Conservation (phyloP, 2,329 filamentous ascomycete species). For the Fusarium sororula region DNA sequence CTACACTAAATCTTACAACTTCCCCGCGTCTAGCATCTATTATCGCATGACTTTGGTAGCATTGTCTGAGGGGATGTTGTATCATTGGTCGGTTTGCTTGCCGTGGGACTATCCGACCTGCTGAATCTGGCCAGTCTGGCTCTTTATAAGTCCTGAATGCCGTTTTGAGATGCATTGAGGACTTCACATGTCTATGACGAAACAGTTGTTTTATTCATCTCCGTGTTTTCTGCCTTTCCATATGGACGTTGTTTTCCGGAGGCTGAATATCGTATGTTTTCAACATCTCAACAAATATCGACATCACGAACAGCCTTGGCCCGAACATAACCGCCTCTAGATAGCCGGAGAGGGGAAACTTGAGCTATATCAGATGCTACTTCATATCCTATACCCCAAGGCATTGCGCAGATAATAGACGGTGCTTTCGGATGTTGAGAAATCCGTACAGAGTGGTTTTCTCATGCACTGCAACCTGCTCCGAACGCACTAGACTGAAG, state of each 20-base stretch:
- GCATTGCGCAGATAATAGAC: neutral
- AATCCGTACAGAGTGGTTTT: neutral
- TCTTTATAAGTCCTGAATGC: neutral
- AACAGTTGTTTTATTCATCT: neutral
- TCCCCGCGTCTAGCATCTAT: slow-evolving; percentile 21
- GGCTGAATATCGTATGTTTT: neutral
- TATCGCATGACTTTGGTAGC: neutral
- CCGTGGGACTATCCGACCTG: neutral
- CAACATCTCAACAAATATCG: neutral
- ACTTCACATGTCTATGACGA: neutral
- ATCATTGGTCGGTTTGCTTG: neutral
- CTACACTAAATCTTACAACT: slow-evolving; percentile 24
- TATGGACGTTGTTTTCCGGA: neutral
- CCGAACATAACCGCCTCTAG: neutral
- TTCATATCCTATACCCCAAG: neutral
- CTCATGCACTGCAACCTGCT: neutral
- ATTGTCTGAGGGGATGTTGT: neutral
- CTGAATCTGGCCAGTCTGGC: neutral
- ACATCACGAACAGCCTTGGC: neutral
- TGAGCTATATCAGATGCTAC: neutral
- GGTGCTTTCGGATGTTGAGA: neutral
- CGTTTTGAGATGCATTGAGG: neutral
- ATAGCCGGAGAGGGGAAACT: rapidly evolving
- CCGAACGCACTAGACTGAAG: neutral
- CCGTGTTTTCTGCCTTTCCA: neutral